Conservation (phyloP, 2,329 filamentous ascomycete species). For the Penicillium thymicola region DNA sequence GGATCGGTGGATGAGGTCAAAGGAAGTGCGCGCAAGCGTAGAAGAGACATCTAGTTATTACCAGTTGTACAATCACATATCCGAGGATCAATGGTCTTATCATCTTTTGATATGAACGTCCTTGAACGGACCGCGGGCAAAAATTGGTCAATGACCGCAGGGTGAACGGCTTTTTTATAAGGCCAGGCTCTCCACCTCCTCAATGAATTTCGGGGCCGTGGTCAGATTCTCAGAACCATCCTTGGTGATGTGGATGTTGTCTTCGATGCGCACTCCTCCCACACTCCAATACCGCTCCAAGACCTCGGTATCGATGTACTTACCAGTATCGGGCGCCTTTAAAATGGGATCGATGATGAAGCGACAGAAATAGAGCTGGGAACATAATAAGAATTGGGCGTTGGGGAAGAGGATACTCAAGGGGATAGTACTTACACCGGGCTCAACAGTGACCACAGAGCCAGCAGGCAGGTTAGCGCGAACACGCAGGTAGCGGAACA, state of each 20-base stretch:
- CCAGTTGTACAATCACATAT: not conserved
- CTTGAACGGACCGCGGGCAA: not conserved
- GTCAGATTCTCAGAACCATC: constrained; percentile 81
- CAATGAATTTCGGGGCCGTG: constrained; percentile 67
- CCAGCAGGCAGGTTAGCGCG: constrained; percentile 71
- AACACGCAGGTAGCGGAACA: constrained; percentile 85
- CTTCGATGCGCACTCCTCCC: constrained; percentile 89
- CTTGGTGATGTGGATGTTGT: constrained; percentile 78
- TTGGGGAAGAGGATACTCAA: not conserved
- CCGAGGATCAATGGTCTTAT: not conserved
- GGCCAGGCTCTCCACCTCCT: constrained; percentile 58
- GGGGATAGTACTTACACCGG: constrained; percentile 61
- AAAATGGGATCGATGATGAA: constrained; percentile 84
- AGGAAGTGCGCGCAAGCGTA: constrained; percentile 42
- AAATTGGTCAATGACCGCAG: not conserved
- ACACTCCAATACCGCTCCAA: constrained; percentile 81
- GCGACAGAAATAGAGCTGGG: constrained; percentile 78
- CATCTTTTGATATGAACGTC: not conserved
- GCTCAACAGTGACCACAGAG: constrained; percentile 90
- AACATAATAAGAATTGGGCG: constrained; percentile 1
- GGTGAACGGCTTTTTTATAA: constrained; percentile 13
- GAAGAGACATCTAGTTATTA: constrained; percentile 25
- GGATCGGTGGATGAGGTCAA: constrained; percentile 31
- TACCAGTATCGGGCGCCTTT: constrained; percentile 65
- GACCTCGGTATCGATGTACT: constrained; percentile 72